Conservation (phyloP, 192 early-diverging fungal genomes). For the Phlyctochytrium arcticum region DNA sequence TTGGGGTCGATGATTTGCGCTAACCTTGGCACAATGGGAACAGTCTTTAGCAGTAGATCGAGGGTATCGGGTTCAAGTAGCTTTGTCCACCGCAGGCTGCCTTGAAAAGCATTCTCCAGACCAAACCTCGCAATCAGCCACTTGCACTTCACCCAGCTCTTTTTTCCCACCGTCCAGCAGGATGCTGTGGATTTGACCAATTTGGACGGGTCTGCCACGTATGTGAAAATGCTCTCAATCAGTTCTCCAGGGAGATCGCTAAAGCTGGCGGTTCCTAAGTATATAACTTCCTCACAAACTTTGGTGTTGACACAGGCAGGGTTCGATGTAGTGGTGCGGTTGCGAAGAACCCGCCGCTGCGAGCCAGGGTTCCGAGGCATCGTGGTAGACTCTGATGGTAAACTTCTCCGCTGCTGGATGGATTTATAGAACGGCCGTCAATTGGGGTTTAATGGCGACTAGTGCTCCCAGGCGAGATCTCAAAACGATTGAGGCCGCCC, state of each 20-base stretch:
- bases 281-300: no score
- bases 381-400: no score
- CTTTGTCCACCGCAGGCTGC: conserved; percentile 4
- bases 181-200: not conserved
- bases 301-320: no score
- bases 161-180: not conserved
- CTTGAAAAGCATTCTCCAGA: not conserved
- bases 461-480: no score
- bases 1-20: not conserved
- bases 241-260: not conserved
- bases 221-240: not conserved
- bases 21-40: conserved; percentile 8
- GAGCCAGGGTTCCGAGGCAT: no score
- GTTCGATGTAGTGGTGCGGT: no score
- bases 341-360: no score
- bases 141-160: not conserved
- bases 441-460: no score
- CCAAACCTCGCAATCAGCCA: conserved; percentile 13
- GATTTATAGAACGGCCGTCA: no score
- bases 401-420: no score
- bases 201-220: not conserved
- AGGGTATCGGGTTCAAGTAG: not conserved
- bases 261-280: not conserved
- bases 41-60: conserved; percentile 3
- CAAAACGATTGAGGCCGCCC: no score